Conservation (phyloP, 306 rosid species). For the Pueraria montana region DNA sequence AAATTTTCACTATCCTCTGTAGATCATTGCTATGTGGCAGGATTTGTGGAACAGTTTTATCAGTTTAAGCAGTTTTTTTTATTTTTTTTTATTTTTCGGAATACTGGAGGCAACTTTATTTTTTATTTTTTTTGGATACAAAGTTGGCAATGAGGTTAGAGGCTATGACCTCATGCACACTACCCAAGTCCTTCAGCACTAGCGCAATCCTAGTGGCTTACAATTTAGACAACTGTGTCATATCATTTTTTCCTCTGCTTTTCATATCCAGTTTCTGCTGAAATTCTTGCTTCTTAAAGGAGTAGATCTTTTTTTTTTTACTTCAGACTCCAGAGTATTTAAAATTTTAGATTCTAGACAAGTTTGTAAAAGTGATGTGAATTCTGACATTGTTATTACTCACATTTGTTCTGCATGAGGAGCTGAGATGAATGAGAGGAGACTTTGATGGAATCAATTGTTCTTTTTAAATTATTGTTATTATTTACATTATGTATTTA, state of each 20-base stretch:
- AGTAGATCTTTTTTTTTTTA: not conserved
- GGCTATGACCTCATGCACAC: not conserved
- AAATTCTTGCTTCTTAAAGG: not conserved
- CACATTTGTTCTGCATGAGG: not conserved
- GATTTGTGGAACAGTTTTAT: not conserved
- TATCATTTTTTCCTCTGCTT: not conserved
- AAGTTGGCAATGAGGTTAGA: not conserved
- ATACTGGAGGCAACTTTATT: not conserved
- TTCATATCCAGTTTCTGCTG: conserved; percentile 12
- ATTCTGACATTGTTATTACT: not conserved
- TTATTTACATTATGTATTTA: not conserved
- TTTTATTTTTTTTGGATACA: not conserved
- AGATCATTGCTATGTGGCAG: not conserved
- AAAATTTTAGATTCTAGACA: not conserved
- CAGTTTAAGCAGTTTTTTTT: not conserved
- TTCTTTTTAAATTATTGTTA: not conserved
- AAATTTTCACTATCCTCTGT: not conserved
- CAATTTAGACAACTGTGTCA: not conserved
- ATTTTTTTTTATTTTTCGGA: not conserved
- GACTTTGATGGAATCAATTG: not conserved
- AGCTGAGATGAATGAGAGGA: not conserved
- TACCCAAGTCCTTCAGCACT: not conserved
- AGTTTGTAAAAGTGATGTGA: not conserved
- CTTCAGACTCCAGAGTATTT: not conserved
- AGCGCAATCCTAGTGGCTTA: not conserved